Evolutionary conservation across 257 asterid species (phyloP), one percentile per base, ranked within the genome.

Genomic region (Jasminum sambac): DNA sequence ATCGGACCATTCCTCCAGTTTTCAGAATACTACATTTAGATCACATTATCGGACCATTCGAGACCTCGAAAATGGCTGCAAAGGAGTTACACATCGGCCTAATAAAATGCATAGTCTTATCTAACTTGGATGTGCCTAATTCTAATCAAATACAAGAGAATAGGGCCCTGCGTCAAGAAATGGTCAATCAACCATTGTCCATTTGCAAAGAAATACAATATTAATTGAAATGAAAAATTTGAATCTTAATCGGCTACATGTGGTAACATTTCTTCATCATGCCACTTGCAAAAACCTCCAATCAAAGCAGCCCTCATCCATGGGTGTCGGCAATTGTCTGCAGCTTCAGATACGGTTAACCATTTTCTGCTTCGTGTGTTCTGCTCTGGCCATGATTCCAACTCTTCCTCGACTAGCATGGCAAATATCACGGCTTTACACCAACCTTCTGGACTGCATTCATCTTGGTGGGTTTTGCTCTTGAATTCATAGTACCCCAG

Each of bases 381-480:
- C 72, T 79, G 76, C 67, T 79, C 83, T 6, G 83, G 83, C 83
- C 83, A 79, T 9, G 67, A 48, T 17, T 42, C 69, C 0, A 79
- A 77, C 67, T 79, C 80, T 63, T 79, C 83, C 64, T 79, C 72
- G 1, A 79, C 83, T 11, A 59, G 58, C 80, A 79, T 71, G 26
- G 80, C 80, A 41, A 74, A 79, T 77, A 79, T 71, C 40, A 77
- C 80, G 57, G 83, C 83, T 55, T 72, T 46, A 36, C 80, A 79
- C 43, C 62, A 74, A 7, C 83, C 83, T 50, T 79, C 83, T 14
- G 83, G 80, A 17, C 74, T 74, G 73, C 11, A 74, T 10, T 70
- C 79, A 7, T 66, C 83, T 66, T 74, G 83, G 68, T 64, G 83
- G 39, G 74, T 79, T 63, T 79, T 79, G 83, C 83, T 79, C 76